Evolutionary conservation across 108 stramenopile species (phyloP), one percentile per base, ranked within the genome.

Genomic region (Nannochloropsis salina): DNA sequence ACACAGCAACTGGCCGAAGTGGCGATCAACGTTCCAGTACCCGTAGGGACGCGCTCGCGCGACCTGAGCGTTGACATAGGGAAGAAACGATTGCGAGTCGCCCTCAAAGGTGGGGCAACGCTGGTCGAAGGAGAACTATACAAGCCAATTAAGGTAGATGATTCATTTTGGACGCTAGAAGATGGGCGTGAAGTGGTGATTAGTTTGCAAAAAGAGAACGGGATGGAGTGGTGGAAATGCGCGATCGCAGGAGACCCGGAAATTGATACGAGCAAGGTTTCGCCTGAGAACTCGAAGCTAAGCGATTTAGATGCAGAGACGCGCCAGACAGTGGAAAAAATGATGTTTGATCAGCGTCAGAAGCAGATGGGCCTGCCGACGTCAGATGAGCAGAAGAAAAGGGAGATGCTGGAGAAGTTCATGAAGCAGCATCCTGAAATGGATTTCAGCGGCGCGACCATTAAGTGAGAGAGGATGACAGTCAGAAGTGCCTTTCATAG

Each of bases 281-380:
- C 96, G 81, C 99, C 99, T 2, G 99, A 99, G 92, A 97, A 94
- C 89, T 95, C 94, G 42, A 93, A 95, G 74, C 92, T 99, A 82
- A 87, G 83, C 6, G 99, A 99, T 89, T 87, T 99, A 84, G 98
- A 99, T 89, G 98, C 97, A 20, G 99, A 99, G 86, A 99, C 98
- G 40, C 90, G 98, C 43, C 94, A 98, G 87, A 99, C 99, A 18
- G 99, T 99, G 61, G 99, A 99, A 91, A 99, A 99, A 88, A 99
- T 99, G 99, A 99, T 98, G 99, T 98, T 94, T 87, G 99, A 99
- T 92, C 98, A 99, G 86, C 92, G 98, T 51, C 97, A 98, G 92
- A 99, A 99, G 92, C 96, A 97, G 4, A 83, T 96, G 93, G 97
- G 97, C 6, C 84, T 93, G 85, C 99, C 99, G 31, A 96, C 98